Percentiles rank a stretch among this genome's conserved stretches.
Evolutionary conservation across 2,329 filamentous ascomycete genomes (phyloP).

Genomic region (Alternaria atra): DNA sequence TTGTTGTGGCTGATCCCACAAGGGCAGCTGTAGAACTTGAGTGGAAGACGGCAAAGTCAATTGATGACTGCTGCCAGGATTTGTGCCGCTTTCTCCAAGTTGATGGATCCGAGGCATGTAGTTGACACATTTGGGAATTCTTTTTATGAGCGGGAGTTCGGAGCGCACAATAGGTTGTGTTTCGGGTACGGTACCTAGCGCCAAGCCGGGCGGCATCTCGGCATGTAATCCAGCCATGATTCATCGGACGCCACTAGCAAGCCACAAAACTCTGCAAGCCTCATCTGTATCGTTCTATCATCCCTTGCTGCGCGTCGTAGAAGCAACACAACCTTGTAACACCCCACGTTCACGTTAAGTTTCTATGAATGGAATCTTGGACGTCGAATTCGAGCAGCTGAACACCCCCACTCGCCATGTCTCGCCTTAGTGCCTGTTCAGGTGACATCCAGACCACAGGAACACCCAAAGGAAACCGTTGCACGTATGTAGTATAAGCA

Average conservation of each 20-base stretch:
- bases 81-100: slow-evolving; percentile 2
- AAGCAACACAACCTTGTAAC: neutral
- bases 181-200: neutral
- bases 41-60: slow-evolving; percentile 30
- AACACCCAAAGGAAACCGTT: neutral
- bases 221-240: neutral
- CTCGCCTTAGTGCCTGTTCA: neutral
- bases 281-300: neutral
- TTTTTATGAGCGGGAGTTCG: neutral
- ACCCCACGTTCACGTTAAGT: neutral
- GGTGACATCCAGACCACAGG: neutral
- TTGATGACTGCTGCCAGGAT: slow-evolving; percentile 5
- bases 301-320: neutral
- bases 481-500: slow-evolving; percentile 3
- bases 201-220: neutral
- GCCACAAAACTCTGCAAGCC: slow-evolving; percentile 5
- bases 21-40: slow-evolving; percentile 37
- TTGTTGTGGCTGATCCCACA: slow-evolving; percentile 38
- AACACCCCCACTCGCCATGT: neutral
- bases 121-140: neutral
- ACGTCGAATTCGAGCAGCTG: neutral
- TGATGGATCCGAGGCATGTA: neutral
- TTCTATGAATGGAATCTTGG: neutral
- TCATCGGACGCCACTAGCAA: neutral
- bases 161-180: neutral